These are phyloP conservation scores for Calonectria multiphialidica DNA, from an alignment of 2,329 filamentous ascomycete species.

Conservation along the genomic window DNA sequence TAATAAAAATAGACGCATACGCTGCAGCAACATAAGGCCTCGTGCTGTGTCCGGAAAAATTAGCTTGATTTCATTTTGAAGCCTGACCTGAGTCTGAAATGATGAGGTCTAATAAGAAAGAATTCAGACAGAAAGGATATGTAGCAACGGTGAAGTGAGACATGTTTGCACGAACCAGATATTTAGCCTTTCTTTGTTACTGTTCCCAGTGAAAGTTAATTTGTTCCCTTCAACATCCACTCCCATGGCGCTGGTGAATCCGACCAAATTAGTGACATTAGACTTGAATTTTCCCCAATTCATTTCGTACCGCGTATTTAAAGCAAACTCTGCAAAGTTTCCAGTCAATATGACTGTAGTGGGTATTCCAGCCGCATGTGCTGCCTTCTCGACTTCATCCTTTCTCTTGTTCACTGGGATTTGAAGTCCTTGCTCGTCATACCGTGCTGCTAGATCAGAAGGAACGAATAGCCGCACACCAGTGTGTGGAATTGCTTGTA, in stretches of 20 bases:
- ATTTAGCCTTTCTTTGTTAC: not conserved
- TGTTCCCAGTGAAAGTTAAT: constrained; percentile 1
- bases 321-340: constrained; percentile 12
- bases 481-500: not conserved
- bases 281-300: no score
- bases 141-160: not conserved
- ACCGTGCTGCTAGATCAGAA: constrained; percentile 4
- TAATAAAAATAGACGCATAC: constrained; percentile 9
- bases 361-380: constrained; percentile 5
- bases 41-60: not conserved
- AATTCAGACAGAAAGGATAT: no score
- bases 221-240: constrained; percentile 10
- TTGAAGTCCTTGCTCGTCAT: not conserved
- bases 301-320: not conserved
- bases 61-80: not conserved
- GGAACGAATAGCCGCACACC: constrained; percentile 4
- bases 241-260: not conserved
- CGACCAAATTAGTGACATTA: not conserved
- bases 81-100: no score
- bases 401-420: constrained; percentile 6
- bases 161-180: constrained; percentile 3
- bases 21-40: constrained; percentile 15
- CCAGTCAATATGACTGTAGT: not conserved
- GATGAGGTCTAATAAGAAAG: no score
- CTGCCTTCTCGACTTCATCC: not conserved